Evolutionary conservation across 768 basidiomycete genomes (phyloP).

Genomic region (Mycena galopus): DNA sequence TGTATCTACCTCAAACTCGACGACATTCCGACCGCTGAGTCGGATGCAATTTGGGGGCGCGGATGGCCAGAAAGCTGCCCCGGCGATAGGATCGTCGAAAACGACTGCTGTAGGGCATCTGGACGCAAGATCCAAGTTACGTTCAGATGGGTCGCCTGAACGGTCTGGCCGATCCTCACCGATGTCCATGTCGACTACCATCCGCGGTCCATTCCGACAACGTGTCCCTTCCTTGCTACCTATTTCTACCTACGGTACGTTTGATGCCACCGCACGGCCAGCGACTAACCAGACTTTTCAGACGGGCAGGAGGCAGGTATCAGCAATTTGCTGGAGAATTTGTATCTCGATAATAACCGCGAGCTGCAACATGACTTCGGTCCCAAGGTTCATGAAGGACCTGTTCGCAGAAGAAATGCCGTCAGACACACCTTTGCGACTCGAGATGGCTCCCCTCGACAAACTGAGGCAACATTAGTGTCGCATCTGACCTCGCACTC

Average conservation of each 20-base stretch:
- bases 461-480: constrained; percentile 84
- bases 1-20: constrained; percentile 77
- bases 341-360: constrained; percentile 88
- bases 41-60: constrained; percentile 77
- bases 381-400: constrained; percentile 85
- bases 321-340: constrained; percentile 87
- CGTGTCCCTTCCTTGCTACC: constrained; percentile 67
- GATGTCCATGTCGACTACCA: constrained; percentile 68
- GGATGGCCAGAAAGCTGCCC: constrained; percentile 88
- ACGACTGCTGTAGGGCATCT: constrained; percentile 86
- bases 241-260: constrained; percentile 80
- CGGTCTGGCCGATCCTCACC: constrained; percentile 87
- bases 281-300: constrained; percentile 44
- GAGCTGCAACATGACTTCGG: constrained; percentile 94
- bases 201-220: constrained; percentile 62
- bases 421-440: constrained; percentile 75
- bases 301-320: constrained; percentile 94
- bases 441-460: constrained; percentile 72
- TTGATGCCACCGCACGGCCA: neutral
- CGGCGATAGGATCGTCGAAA: constrained; percentile 89
- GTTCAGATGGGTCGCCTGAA: constrained; percentile 75
- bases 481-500: constrained; percentile 89
- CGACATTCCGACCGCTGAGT: constrained; percentile 67
- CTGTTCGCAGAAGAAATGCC: constrained; percentile 81
- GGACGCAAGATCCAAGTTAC: constrained; percentile 79